These are phyloP conservation scores for Coprinopsis marcescibilis DNA, from an alignment of 768 basidiomycete species.

Conservation along the genomic window DNA sequence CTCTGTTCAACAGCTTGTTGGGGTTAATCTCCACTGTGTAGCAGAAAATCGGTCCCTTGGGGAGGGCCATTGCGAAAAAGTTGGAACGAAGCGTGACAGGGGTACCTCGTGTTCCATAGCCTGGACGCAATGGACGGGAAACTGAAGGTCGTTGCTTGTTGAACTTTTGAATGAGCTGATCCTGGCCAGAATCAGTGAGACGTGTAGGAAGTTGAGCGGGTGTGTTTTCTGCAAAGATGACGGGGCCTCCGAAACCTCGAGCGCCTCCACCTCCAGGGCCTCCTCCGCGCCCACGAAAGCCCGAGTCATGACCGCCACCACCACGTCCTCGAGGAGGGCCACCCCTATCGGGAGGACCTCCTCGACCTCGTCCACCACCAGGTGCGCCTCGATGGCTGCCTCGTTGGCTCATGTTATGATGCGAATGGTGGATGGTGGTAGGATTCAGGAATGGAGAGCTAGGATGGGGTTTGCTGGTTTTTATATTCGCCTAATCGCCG, in stretches of 20 bases:
- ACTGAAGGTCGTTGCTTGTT: conserved; percentile 22
- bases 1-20: conserved; percentile 33
- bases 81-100: conserved; percentile 49
- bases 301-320: conserved; percentile 10
- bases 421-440: background rate
- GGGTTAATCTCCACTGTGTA: conserved; percentile 48
- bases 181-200: conserved; percentile 26
- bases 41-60: conserved; percentile 42
- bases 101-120: conserved; percentile 44
- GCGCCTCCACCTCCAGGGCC: conserved; percentile 4
- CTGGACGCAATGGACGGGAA: conserved; percentile 44
- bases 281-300: conserved; percentile 5
- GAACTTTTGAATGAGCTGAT: conserved; percentile 33
- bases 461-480: too few relatives aligned
- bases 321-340: too few relatives aligned
- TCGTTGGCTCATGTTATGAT: conserved; percentile 6
- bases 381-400: background rate
- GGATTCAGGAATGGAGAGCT: too few relatives aligned
- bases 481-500: too few relatives aligned
- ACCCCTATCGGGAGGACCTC: conserved; percentile 8
- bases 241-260: conserved; percentile 15
- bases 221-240: conserved; percentile 30
- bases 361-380: conserved; percentile 17
- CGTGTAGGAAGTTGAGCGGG: conserved; percentile 30
- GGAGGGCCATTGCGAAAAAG: conserved; percentile 47